Evolutionary conservation across 2,329 filamentous ascomycete species (phyloP).

Genomic region (Phialophora chinensis): DNA sequence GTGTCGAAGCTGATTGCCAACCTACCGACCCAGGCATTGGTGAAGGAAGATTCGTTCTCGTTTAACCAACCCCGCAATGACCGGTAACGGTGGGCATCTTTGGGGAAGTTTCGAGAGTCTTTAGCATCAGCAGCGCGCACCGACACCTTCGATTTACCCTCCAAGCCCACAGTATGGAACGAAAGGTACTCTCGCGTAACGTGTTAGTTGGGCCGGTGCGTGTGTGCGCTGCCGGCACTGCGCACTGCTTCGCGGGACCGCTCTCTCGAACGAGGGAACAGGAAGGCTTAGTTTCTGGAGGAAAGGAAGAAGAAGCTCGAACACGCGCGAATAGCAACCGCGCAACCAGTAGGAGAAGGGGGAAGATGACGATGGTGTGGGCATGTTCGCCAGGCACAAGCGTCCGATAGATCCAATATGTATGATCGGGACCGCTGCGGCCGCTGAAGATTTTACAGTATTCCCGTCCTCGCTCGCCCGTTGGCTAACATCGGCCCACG

Average conservation of each 20-base stretch:
- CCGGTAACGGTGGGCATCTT: slow-evolving; percentile 7
- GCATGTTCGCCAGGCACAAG: slow-evolving; percentile 10
- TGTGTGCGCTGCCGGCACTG: slow-evolving; percentile 2
- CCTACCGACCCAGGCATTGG: slow-evolving; percentile 4
- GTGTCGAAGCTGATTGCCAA: neutral
- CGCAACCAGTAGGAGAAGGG: slow-evolving; percentile 8
- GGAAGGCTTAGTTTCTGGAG: neutral
- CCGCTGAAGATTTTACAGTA: slow-evolving; percentile 5
- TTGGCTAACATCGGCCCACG: neutral
- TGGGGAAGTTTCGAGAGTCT: neutral
- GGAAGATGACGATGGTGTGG: neutral
- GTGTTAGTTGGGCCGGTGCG: neutral
- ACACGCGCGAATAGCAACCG: neutral
- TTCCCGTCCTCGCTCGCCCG: slow-evolving; percentile 1
- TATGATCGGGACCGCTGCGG: slow-evolving; percentile 17
- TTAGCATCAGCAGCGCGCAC: neutral
- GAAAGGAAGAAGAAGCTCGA: neutral
- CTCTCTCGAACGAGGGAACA: slow-evolving; percentile 8
- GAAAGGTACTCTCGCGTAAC: slow-evolving; percentile 15
- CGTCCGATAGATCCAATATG: neutral
- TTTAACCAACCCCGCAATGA: slow-evolving; percentile 22
- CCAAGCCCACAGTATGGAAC: neutral
- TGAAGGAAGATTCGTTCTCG: slow-evolving; percentile 8
- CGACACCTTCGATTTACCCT: neutral
- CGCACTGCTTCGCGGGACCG: slow-evolving; percentile 12